Conservation (phyloP, 768 basidiomycete genomes). For the Dacryopinax spathularia region DNA sequence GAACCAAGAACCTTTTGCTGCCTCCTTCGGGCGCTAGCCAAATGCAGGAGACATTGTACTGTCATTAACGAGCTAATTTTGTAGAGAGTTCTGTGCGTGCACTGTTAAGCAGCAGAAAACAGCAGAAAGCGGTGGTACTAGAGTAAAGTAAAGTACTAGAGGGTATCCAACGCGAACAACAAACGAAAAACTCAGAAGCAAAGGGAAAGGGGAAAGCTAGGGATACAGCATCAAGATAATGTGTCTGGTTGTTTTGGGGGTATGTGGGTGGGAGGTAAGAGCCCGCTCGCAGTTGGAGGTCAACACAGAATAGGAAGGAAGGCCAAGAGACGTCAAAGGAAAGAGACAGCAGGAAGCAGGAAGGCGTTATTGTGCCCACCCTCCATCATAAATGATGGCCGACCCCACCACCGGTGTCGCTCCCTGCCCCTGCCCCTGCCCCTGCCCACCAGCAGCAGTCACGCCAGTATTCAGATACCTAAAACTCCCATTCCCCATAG, state of each 20-base stretch:
- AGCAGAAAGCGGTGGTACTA: too few relatives aligned
- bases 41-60: too few relatives aligned
- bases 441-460: background rate
- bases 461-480: background rate
- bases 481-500: background rate
- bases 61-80: background rate
- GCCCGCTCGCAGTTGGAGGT: background rate
- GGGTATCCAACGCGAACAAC: too few relatives aligned
- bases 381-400: background rate
- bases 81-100: too few relatives aligned
- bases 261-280: background rate
- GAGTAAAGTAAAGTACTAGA: background rate
- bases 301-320: background rate
- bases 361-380: too few relatives aligned
- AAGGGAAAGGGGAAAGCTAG: background rate
- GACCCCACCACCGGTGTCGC: background rate
- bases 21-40: too few relatives aligned
- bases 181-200: too few relatives aligned
- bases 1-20: too few relatives aligned
- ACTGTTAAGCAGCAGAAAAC: too few relatives aligned
- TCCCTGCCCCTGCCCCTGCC: too few relatives aligned
- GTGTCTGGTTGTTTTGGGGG: background rate
- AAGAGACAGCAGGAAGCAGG: background rate
- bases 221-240: background rate
- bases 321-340: background rate